Conservation (phyloP, 768 basidiomycete genomes). For the Mycena rebaudengoi region DNA sequence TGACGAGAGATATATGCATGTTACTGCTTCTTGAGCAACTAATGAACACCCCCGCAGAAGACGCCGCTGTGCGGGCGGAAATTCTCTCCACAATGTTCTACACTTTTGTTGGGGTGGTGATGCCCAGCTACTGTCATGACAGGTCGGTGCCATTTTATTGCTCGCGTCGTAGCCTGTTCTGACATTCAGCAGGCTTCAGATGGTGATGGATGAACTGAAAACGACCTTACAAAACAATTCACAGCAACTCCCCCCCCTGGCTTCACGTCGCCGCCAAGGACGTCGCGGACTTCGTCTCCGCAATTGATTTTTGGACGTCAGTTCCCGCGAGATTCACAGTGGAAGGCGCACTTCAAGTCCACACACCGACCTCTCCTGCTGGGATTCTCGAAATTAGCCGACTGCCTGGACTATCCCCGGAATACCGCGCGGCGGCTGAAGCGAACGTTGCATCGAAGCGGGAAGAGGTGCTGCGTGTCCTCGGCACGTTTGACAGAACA, state of each 20-base stretch:
- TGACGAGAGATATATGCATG: slow-evolving; percentile 13
- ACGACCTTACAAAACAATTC: neutral
- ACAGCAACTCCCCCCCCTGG: neutral
- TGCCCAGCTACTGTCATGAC: slow-evolving; percentile 8
- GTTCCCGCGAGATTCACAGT: neutral
- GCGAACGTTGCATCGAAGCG: neutral
- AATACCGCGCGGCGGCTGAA: neutral
- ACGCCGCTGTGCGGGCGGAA: neutral
- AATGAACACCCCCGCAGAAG: neutral
- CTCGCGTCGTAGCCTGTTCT: too few species aligned
- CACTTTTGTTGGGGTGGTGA: slow-evolving; percentile 7
- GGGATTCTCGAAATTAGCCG: neutral
- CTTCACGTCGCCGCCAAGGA: slow-evolving; percentile 4
- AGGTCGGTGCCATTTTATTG: neutral
- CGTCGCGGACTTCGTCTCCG: neutral
- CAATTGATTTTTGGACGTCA: slow-evolving; percentile 1
- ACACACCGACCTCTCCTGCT: neutral
- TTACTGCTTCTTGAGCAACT: slow-evolving; percentile 9
- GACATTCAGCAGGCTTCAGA: neutral
- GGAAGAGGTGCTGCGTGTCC: neutral
- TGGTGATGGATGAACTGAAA: slow-evolving; percentile 3
- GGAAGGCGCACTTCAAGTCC: neutral
- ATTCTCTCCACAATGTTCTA: slow-evolving; percentile 14
- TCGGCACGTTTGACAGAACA: neutral
- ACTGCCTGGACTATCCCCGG: neutral